Evolutionary conservation across 768 basidiomycete species (phyloP).

Genomic region (Exsudoporus frostii): DNA sequence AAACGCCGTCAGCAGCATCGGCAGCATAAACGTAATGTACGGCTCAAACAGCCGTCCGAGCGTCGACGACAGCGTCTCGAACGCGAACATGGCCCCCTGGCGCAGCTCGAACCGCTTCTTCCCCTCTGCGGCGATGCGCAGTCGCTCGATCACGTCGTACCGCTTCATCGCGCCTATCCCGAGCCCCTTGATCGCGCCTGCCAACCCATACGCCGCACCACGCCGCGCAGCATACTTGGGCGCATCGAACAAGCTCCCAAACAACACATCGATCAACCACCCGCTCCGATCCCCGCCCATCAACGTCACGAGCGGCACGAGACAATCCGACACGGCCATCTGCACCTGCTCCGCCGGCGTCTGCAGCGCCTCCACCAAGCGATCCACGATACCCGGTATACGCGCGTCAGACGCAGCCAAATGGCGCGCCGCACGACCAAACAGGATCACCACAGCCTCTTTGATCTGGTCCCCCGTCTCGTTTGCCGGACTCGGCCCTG

Average conservation of each 20-base stretch:
- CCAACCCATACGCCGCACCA: conserved; percentile 96
- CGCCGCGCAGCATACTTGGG: conserved; percentile 90
- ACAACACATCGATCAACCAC: conserved; percentile 69
- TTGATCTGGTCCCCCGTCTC: conserved; percentile 86
- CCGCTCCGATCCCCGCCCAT: conserved; percentile 47
- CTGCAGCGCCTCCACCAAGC: conserved; percentile 84
- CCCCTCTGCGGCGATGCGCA: conserved; percentile 78
- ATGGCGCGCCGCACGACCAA: conserved; percentile 89
- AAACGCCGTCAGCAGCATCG: conserved; percentile 77
- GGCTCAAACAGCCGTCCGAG: conserved; percentile 93
- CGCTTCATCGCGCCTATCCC: conserved; percentile 86
- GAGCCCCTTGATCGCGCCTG: conserved; percentile 88
- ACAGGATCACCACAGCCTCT: conserved; percentile 91
- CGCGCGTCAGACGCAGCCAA: conserved; percentile 73
- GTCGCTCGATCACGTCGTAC: conserved; percentile 68
- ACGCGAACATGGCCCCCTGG: conserved; percentile 93
- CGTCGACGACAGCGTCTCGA: conserved; percentile 85
- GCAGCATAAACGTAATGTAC: conserved; percentile 81
- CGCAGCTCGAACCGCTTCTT: conserved; percentile 85
- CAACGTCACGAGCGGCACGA: conserved; percentile 78
- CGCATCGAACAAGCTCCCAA: conserved; percentile 72
- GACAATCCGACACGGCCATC: conserved; percentile 92
- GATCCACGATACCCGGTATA: conserved; percentile 76
- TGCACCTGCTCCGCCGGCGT: conserved; percentile 97
- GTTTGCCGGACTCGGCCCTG: conserved; percentile 47